These are phyloP conservation scores for Erucastrum elatum DNA, from an alignment of 345 rosid species.

Conservation along the genomic window DNA sequence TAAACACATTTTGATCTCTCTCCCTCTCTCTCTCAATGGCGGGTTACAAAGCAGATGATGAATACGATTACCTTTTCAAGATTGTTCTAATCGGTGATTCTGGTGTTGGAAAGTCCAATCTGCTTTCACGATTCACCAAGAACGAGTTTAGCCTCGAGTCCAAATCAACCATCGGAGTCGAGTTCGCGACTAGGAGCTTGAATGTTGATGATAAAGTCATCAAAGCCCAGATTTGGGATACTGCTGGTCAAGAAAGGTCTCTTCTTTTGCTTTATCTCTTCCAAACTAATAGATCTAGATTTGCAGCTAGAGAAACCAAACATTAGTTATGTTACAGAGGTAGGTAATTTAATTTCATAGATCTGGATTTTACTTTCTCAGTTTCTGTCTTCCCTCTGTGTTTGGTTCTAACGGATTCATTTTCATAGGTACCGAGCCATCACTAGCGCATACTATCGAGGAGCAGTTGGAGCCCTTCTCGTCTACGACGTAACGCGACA, in stretches of 20 bases:
- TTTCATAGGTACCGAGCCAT: background rate
- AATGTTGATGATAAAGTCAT: background rate
- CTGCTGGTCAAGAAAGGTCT: background rate
- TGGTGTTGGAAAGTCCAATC: background rate
- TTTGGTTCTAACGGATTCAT: background rate
- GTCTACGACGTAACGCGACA: background rate
- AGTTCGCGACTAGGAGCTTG: background rate
- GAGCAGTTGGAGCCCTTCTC: background rate
- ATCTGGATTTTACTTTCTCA: too few relatives aligned
- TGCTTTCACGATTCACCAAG: background rate
- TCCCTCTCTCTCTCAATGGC: background rate
- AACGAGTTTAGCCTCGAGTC: background rate
- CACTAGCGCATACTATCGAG: background rate
- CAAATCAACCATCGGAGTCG: background rate
- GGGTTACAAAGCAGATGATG: background rate
- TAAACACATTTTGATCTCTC: background rate
- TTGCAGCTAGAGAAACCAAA: background rate
- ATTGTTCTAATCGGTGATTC: background rate
- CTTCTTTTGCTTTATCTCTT: background rate
- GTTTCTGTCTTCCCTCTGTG: background rate
- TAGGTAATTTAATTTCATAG: background rate
- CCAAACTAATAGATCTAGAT: background rate
- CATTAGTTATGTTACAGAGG: background rate
- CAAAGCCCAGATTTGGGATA: slow-evolving; percentile 1
- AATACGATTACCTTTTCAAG: background rate